These are phyloP conservation scores for Stephania japonica DNA, from an alignment of 164 flowering plant genomes.

Conservation along the genomic window DNA sequence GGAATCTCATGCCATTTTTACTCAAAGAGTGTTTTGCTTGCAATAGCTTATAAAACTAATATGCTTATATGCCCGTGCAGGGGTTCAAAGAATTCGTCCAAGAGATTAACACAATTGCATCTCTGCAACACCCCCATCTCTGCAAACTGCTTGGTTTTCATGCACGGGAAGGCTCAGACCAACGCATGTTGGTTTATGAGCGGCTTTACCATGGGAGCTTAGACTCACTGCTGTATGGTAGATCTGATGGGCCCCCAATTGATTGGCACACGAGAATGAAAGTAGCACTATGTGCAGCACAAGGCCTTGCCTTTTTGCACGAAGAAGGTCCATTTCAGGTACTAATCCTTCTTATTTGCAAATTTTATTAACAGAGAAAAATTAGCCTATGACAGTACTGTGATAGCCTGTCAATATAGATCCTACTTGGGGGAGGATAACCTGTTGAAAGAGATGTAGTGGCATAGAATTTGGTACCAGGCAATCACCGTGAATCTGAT, in stretches of 20 bases:
- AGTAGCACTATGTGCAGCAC: conserved; percentile 91
- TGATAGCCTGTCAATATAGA: neutral
- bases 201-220: conserved; percentile 93
- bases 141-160: conserved; percentile 87
- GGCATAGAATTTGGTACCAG: neutral
- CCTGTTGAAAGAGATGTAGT: neutral
- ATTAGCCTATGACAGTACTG: neutral
- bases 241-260: conserved; percentile 80
- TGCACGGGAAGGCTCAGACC: conserved; percentile 88
- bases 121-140: conserved; percentile 85
- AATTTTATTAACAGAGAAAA: neutral
- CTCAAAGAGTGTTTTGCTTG: neutral
- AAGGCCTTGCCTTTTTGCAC: conserved; percentile 92
- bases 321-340: conserved; percentile 99
- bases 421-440: neutral
- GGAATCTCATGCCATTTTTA: neutral
- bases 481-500: neutral
- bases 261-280: conserved; percentile 94
- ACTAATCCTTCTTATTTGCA: conserved; percentile 1
- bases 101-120: conserved; percentile 69
- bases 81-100: conserved; percentile 66
- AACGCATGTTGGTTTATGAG: conserved; percentile 78
- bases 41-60: neutral
- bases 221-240: conserved; percentile 69
- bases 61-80: conserved; percentile 19